A percentile compares a stretch with the other conserved stretches of the same genome.
Conservation (phyloP, 2,329 filamentous ascomycete species). For the Mycosphaerella sp. region DNA sequence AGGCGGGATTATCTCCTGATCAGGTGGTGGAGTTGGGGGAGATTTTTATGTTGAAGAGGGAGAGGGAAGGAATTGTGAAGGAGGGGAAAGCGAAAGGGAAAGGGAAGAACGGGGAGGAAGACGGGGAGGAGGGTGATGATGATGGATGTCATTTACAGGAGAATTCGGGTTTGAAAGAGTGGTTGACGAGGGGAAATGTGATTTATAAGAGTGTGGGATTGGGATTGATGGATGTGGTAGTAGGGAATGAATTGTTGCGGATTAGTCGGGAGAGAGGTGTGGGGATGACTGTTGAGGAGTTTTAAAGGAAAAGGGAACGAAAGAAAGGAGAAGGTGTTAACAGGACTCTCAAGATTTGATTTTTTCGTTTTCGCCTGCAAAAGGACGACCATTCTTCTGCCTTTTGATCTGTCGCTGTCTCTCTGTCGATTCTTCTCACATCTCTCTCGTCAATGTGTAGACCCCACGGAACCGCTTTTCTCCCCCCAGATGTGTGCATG, state of each 20-base stretch:
- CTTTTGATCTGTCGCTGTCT: too few species aligned
- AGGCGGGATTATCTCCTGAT: constrained; percentile 63
- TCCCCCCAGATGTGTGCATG: too few species aligned
- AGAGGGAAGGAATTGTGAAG: too few species aligned
- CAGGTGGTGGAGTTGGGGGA: constrained; percentile 86
- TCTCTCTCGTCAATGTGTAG: too few species aligned
- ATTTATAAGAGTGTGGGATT: constrained; percentile 65
- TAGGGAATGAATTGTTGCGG: constrained; percentile 52
- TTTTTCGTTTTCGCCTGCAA: too few species aligned
- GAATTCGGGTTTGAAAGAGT: constrained; percentile 46
- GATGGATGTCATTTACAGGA: constrained; percentile 32
- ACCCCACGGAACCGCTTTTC: too few species aligned
- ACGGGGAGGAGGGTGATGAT: background rate
- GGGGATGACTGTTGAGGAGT: constrained; percentile 49
- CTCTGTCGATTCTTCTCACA: too few species aligned
- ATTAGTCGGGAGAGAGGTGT: constrained; percentile 51
- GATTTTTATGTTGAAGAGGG: constrained; percentile 55
- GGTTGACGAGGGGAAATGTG: constrained; percentile 54
- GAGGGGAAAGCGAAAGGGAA: constrained; percentile 24
- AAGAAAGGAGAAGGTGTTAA: too few species aligned
- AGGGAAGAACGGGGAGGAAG: constrained; percentile 18
- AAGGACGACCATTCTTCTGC: too few species aligned
- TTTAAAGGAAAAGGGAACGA: constrained; percentile 25
- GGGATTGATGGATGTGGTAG: constrained; percentile 62
- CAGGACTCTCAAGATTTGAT: too few species aligned